A percentile compares a stretch with the other conserved stretches of the same genome.
These are phyloP conservation scores for Suillus occidentalis DNA, from an alignment of 768 basidiomycete genomes.

Conservation along the genomic window DNA sequence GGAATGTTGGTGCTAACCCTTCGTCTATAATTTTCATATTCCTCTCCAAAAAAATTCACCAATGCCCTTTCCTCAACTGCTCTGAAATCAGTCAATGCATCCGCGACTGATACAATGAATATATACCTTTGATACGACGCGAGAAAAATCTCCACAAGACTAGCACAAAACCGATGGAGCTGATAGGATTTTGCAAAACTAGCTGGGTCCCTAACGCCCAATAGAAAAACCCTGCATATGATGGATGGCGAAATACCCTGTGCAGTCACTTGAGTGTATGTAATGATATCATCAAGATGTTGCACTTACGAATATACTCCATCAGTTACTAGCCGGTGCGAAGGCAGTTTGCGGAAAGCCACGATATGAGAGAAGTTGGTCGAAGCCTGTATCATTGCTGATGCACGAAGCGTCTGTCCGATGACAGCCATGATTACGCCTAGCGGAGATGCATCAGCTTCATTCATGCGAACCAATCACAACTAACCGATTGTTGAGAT, in stretches of 20 bases:
- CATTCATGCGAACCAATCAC: not conserved
- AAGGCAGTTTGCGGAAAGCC: conserved; percentile 67
- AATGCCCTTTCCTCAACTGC: conserved; percentile 82
- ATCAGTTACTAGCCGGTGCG: conserved; percentile 80
- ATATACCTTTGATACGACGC: conserved; percentile 68
- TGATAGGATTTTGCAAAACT: conserved; percentile 82
- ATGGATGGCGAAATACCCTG: conserved; percentile 91
- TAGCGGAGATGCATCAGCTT: conserved; percentile 28
- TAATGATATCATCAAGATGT: not conserved
- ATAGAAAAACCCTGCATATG: conserved; percentile 96
- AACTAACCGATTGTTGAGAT: conserved; percentile 58
- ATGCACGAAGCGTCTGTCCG: conserved; percentile 80
- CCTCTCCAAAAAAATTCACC: conserved; percentile 85
- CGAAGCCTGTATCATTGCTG: conserved; percentile 96
- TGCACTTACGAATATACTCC: conserved; percentile 82
- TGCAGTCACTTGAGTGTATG: conserved; percentile 15
- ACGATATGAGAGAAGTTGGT: conserved; percentile 92
- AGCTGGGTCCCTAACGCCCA: conserved; percentile 97
- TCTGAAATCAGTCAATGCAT: not conserved
- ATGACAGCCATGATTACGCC: conserved; percentile 63
- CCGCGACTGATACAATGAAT: conserved; percentile 7
- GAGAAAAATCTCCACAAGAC: conserved; percentile 89
- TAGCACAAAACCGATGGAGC: conserved; percentile 61
- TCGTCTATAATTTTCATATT: conserved; percentile 75
- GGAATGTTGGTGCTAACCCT: conserved; percentile 88